phyloP scores from a whole-genome alignment of 176 grass and related monocot genomes.

The Cenchrus americanus region DNA sequence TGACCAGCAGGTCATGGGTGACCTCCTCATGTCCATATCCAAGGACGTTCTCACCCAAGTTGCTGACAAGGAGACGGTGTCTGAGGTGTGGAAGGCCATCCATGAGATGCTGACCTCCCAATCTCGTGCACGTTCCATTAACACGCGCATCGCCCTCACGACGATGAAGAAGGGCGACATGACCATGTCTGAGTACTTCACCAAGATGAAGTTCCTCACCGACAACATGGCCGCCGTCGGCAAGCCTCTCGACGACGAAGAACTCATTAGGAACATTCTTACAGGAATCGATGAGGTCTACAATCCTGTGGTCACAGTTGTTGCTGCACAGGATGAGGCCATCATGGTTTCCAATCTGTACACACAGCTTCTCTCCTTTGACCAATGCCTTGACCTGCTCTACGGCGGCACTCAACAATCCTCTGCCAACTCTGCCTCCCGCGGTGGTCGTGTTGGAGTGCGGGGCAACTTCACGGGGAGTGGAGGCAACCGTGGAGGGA shows the following conservation, averaged over 20 bases:
- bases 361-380: background rate
- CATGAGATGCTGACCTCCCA: background rate
- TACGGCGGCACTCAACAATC: background rate
- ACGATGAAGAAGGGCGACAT: background rate
- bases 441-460: background rate
- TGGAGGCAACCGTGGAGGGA: background rate
- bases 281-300: background rate
- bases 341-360: background rate
- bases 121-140: fast-evolving
- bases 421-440: background rate
- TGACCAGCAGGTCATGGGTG: background rate
- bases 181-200: background rate
- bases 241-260: background rate
- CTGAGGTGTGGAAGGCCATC: background rate
- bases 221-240: background rate
- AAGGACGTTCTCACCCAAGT: background rate
- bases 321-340: background rate
- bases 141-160: background rate
- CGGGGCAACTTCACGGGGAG: background rate
- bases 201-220: background rate
- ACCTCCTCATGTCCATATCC: background rate
- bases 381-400: background rate
- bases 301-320: background rate
- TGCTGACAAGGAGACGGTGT: background rate
- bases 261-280: background rate